Evolutionary conservation across 2,329 filamentous ascomycete species (phyloP).

Genomic region (Pseudogymnoascus sp.): DNA sequence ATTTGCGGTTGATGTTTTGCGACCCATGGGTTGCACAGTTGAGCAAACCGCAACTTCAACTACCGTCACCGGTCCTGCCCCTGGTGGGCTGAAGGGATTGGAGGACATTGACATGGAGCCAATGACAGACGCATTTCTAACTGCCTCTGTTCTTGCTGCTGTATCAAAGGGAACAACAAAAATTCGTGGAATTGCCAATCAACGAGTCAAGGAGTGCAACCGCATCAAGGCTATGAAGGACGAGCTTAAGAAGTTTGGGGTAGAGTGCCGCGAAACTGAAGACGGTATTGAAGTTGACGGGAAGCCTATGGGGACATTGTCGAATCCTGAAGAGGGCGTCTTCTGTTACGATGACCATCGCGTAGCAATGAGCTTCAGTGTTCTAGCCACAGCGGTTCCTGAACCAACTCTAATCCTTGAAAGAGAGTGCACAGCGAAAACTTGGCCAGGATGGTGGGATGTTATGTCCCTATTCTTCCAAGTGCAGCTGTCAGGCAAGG

Average conservation of each 20-base stretch:
- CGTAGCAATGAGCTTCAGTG: slow-evolving; percentile 97
- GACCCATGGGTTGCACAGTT: slow-evolving; percentile 89
- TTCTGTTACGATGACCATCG: slow-evolving; percentile 97
- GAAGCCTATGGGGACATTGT: slow-evolving; percentile 40
- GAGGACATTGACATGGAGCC: slow-evolving; percentile 93
- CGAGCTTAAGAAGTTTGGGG: slow-evolving; percentile 87
- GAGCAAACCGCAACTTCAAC: slow-evolving; percentile 79
- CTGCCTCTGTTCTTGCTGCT: slow-evolving; percentile 85
- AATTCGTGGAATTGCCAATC: slow-evolving; percentile 93
- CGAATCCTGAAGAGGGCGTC: slow-evolving; percentile 57
- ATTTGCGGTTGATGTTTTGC: slow-evolving; percentile 83
- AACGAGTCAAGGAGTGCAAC: slow-evolving; percentile 97
- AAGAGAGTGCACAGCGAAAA: slow-evolving; percentile 91
- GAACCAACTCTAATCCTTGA: slow-evolving; percentile 72
- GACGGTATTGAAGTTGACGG: slow-evolving; percentile 80
- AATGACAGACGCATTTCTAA: slow-evolving; percentile 98
- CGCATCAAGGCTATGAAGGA: slow-evolving; percentile 93
- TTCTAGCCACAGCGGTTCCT: slow-evolving; percentile 67
- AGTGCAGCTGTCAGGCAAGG: slow-evolving; percentile 68
- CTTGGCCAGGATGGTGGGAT: slow-evolving; percentile 99
- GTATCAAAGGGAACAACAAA: slow-evolving; percentile 76
- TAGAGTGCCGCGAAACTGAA: slow-evolving; percentile 77
- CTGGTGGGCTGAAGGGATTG: slow-evolving; percentile 66
- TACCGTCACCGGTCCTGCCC: slow-evolving; percentile 80
- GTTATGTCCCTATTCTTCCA: slow-evolving; percentile 71